Conservation (phyloP, 768 basidiomycete genomes). For the Boletus reticuloceps region DNA sequence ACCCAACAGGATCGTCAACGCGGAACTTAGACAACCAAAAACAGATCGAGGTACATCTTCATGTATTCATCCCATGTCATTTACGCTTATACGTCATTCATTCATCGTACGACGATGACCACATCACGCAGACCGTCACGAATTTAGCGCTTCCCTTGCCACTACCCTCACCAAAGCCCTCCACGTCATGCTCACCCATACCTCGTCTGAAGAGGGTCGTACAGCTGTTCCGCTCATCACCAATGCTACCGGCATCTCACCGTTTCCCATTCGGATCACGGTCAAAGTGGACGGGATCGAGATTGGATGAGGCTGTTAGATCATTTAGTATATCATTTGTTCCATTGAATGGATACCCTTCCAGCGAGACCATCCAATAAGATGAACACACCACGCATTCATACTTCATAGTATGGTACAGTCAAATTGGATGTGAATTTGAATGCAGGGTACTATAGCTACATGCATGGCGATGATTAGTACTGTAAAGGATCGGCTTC, state of each 20-base stretch:
- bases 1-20: conserved; percentile 66
- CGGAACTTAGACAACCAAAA: conserved; percentile 72
- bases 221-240: conserved; percentile 76
- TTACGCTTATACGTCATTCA: neutral
- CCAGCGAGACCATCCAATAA: neutral
- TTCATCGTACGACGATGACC: neutral
- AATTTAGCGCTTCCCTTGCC: conserved; percentile 58
- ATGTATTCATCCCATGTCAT: neutral
- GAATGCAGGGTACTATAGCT: conserved; percentile 6
- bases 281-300: conserved; percentile 70
- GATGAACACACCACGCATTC: too few relatives aligned
- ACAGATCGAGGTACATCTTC: conserved; percentile 51
- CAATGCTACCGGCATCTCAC: conserved; percentile 72
- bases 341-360: neutral
- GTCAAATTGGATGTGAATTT: neutral
- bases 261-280: conserved; percentile 70
- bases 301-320: conserved; percentile 36
- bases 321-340: too few relatives aligned
- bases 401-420: neutral
- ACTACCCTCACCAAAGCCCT: conserved; percentile 64
- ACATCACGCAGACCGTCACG: conserved; percentile 38
- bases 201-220: conserved; percentile 75
- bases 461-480: neutral
- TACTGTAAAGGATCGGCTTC: neutral
- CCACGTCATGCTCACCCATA: conserved; percentile 69